Conservation (phyloP, 2,329 filamentous ascomycete genomes). For the Aspergillus latus region DNA sequence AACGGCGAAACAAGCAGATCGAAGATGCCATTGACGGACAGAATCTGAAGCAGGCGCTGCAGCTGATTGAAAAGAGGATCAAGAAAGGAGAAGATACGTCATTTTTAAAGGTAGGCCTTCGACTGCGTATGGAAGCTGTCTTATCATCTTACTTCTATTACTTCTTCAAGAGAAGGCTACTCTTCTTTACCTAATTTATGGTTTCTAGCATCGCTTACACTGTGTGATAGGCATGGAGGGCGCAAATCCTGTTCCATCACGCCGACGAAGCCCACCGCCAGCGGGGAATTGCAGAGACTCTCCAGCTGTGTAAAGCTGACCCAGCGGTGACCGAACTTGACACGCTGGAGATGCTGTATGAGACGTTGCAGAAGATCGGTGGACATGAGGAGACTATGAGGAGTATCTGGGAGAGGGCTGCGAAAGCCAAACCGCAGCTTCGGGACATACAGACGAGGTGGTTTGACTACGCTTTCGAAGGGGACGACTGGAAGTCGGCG, state of each 20-base stretch:
- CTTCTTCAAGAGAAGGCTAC: not conserved
- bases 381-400: conserved; percentile 37
- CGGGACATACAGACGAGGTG: conserved; percentile 46
- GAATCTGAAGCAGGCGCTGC: conserved; percentile 51
- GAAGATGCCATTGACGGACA: conserved; percentile 50
- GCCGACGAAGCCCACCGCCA: conserved; percentile 43
- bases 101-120: conserved; percentile 39
- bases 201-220: conserved; percentile 11
- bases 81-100: conserved; percentile 55
- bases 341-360: conserved; percentile 44
- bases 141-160: not conserved
- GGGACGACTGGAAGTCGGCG: conserved; percentile 47
- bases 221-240: conserved; percentile 43
- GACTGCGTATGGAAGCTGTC: not conserved
- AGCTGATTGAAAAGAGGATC: conserved; percentile 52
- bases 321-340: conserved; percentile 48
- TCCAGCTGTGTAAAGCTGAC: conserved; percentile 43
- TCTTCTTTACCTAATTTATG: not conserved
- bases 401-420: conserved; percentile 49
- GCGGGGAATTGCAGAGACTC: conserved; percentile 45
- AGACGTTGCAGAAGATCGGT: conserved; percentile 39
- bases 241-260: conserved; percentile 42
- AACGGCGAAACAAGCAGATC: conserved; percentile 50
- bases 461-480: conserved; percentile 45
- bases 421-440: conserved; percentile 45